phyloP scores from a whole-genome alignment of 2,329 filamentous ascomycete species.

The Xylariaceae sp. region DNA sequence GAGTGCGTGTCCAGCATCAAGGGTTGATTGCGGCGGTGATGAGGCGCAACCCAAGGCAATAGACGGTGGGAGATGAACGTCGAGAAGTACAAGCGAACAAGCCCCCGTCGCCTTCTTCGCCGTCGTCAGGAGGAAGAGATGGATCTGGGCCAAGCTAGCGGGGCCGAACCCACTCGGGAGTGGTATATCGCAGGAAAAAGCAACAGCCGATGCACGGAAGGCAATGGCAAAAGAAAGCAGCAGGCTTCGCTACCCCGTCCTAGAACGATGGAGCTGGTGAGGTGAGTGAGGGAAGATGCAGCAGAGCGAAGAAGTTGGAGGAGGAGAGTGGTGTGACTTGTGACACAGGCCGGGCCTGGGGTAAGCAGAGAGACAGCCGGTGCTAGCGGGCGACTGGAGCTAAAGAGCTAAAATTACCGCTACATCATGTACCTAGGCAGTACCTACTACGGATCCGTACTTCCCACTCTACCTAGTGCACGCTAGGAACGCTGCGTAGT shows the following conservation, averaged over 20 bases:
- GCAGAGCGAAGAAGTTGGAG: slow-evolving; percentile 13
- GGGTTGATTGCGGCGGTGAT: slow-evolving; percentile 13
- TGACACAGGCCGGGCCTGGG: neutral
- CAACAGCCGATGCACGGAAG: slow-evolving; percentile 5
- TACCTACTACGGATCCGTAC: no score
- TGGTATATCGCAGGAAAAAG: neutral
- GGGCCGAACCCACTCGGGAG: slow-evolving; percentile 1
- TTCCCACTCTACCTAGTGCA: no score
- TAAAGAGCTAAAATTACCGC: neutral
- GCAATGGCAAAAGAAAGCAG: slow-evolving; percentile 9
- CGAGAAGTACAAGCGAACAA: neutral
- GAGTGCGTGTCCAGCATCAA: neutral
- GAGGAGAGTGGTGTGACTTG: neutral
- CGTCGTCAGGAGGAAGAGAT: neutral
- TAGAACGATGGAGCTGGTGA: slow-evolving; percentile 5
- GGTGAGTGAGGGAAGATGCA: slow-evolving; percentile 9
- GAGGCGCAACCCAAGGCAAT: slow-evolving; percentile 4
- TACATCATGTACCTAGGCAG: neutral
- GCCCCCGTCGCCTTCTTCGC: neutral
- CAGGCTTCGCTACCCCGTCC: slow-evolving; percentile 5
- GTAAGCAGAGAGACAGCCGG: neutral
- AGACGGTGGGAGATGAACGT: neutral
- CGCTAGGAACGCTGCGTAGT: neutral
- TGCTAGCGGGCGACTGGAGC: neutral
- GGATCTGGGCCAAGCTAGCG: neutral